These are phyloP conservation scores for Santalum album DNA, from an alignment of 164 flowering plant species.

Conservation along the genomic window DNA sequence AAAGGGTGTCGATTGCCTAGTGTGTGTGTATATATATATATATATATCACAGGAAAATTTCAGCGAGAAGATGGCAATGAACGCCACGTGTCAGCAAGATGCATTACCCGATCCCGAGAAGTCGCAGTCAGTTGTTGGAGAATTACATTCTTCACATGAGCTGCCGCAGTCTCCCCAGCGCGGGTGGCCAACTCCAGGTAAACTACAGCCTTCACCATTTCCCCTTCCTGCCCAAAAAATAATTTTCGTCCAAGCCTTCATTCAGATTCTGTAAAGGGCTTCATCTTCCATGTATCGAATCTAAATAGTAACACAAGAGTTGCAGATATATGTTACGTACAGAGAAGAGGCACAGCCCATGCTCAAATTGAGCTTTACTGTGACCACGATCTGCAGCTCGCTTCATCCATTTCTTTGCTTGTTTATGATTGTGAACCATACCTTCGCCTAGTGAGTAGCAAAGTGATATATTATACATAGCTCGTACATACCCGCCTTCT, in stretches of 20 bases:
- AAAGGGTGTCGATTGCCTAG: no score
- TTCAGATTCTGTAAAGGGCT: slow-evolving; percentile 1
- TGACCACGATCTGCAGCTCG: slow-evolving; percentile 90
- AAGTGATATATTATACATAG: slow-evolving; percentile 82
- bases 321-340: slow-evolving; percentile 41
- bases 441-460: slow-evolving; percentile 89
- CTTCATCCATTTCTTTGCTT: slow-evolving; percentile 86
- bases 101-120: slow-evolving; percentile 53
- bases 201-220: slow-evolving; percentile 62
- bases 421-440: slow-evolving; percentile 32
- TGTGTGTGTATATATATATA: no score
- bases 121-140: slow-evolving; percentile 47
- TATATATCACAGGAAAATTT: slow-evolving; percentile 1
- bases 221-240: slow-evolving; percentile 56
- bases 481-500: slow-evolving; percentile 88
- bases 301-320: not conserved
- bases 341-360: slow-evolving; percentile 72
- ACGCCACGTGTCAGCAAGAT: slow-evolving; percentile 63
- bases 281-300: not conserved
- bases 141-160: slow-evolving; percentile 54
- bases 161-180: slow-evolving; percentile 74
- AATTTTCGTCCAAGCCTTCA: not conserved
- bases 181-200: slow-evolving; percentile 86
- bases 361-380: slow-evolving; percentile 84
- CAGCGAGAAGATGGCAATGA: slow-evolving; percentile 43